Conservation (phyloP, 2,329 filamentous ascomycete species). For the Acrocalymma vagum region DNA sequence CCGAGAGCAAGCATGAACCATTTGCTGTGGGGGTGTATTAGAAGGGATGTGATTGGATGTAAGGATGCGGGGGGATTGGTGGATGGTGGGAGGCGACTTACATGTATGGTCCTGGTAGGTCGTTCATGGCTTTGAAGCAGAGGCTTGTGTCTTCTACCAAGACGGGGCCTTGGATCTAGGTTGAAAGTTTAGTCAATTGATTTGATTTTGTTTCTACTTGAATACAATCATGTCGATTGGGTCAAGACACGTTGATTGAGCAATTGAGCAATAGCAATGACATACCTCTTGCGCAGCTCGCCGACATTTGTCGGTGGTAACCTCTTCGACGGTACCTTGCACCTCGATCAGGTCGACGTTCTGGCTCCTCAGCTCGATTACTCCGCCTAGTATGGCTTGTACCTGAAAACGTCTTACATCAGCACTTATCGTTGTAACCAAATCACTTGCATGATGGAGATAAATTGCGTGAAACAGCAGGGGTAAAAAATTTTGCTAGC, state of each 20-base stretch:
- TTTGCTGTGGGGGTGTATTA: constrained; percentile 69
- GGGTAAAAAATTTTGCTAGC: no score
- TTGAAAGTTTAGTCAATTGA: constrained; percentile 11
- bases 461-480: no score
- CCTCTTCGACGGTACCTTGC: constrained; percentile 91
- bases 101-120: constrained; percentile 97
- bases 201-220: not conserved
- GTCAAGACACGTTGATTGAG: not conserved
- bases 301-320: constrained; percentile 86
- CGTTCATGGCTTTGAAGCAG: constrained; percentile 88
- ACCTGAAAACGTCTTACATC: no score
- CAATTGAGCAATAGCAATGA: constrained; percentile 3
- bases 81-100: constrained; percentile 55
- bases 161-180: constrained; percentile 82
- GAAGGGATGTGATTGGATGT: constrained; percentile 6
- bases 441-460: no score
- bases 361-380: constrained; percentile 77
- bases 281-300: constrained; percentile 80
- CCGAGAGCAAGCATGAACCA: constrained; percentile 90
- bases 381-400: constrained; percentile 78
- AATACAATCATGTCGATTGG: not conserved
- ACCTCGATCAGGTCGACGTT: constrained; percentile 85
- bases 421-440: no score
- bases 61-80: not conserved
- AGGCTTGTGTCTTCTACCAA: constrained; percentile 96